Percentiles rank a stretch among this genome's conserved stretches.
Conservation (phyloP, 2,329 filamentous ascomycete genomes). For the Pseudocercospora musae region DNA sequence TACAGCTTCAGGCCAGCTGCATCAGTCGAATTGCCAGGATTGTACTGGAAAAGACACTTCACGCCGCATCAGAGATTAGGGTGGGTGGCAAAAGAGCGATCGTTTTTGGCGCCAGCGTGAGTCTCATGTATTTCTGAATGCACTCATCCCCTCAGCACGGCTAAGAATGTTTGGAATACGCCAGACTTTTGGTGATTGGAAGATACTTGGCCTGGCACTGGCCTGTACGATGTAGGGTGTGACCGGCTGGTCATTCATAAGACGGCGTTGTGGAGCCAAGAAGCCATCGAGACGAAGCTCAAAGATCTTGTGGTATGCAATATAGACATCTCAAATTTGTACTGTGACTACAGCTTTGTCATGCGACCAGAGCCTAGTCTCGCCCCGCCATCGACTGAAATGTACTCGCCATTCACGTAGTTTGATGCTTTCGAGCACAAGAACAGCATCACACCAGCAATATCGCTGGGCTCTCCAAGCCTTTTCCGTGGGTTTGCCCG, state of each 20-base stretch:
- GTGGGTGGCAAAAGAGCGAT: slow-evolving; percentile 18
- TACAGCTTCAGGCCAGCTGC: neutral
- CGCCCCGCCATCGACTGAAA: slow-evolving; percentile 66
- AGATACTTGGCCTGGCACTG: neutral
- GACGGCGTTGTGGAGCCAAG: slow-evolving; percentile 43
- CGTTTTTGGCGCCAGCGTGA: slow-evolving; percentile 37
- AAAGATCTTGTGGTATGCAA: no score
- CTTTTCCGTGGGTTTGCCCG: slow-evolving; percentile 61
- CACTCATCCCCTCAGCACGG: neutral
- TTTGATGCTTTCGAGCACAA: slow-evolving; percentile 62
- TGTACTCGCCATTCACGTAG: slow-evolving; percentile 68
- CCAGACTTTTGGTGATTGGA: neutral
- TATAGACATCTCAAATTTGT: no score
- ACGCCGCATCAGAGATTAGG: neutral
- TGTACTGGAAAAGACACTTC: neutral
- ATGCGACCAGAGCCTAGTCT: slow-evolving; percentile 22
- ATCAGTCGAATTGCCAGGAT: neutral
- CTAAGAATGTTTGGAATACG: neutral
- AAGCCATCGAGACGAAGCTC: slow-evolving; percentile 39
- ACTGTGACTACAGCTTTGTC: slow-evolving; percentile 29
- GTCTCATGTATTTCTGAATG: neutral
- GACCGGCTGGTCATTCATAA: slow-evolving; percentile 50
- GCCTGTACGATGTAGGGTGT: slow-evolving; percentile 37
- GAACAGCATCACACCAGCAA: slow-evolving; percentile 72
- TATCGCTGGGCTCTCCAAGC: slow-evolving; percentile 69